Evolutionary conservation across 208 protist species (phyloP), one percentile per base, ranked within the genome.

Genomic region (Strigomonas galati): DNA sequence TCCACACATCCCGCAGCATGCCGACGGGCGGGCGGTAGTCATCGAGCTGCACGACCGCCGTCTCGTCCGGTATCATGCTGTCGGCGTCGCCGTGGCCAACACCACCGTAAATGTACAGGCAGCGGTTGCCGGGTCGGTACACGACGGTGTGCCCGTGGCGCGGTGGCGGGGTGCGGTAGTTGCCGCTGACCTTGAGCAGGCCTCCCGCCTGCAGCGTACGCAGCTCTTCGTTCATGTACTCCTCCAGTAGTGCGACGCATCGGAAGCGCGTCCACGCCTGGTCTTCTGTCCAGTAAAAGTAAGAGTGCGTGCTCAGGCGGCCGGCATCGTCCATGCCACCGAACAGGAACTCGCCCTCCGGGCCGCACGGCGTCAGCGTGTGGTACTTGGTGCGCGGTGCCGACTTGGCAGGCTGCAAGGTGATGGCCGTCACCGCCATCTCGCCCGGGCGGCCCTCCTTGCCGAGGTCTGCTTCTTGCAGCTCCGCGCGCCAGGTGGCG

Each of bases 91-190:
- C 31, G 17, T 56, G 54, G 27, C 69, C 73, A 26, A 78, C 69
- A 31, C 85, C 85, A 46, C 85, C 85, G 58, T 84, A 92, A n/a
- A 92, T 63, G 68, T 89, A 92, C 32, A 89, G 65, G n/a, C 65
- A 71, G 37, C 59, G 69, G 52, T 76, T 71, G 3, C 63, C 52
- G 0, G 66, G 49, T 35, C 76, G 70, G 67, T 77, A 87, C 5
- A 86, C 74, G 21, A 77, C 75, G 17, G 75, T 72, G 69, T 92
- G 85, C 44, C 85, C 85, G 69, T 86, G 75, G 43, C 85, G 85
- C 2, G 67, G 46, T 21, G 53, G 32, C 9, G 68, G 60, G 14
- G 43, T 27, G 23, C 31, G 30, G 17, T 59, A 23, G 28, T 21
- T 48, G 53, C 40, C 51, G 24, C 24, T 35, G 4, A 24, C 28